Evolutionary conservation across 805 yeast species (phyloP), one percentile per base, ranked within the genome.

Genomic region (Schwanniomyces polymorphus): DNA sequence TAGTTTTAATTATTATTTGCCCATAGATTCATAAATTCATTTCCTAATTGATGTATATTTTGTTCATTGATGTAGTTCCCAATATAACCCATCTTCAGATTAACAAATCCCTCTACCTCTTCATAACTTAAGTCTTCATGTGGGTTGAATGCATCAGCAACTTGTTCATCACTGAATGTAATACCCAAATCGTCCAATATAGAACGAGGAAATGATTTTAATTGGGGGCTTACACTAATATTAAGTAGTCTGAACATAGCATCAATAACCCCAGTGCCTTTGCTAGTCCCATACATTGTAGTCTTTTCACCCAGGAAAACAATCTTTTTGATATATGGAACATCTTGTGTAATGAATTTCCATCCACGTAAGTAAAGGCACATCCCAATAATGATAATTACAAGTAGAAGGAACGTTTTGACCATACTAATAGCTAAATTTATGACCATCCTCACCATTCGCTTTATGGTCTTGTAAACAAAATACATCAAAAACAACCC

Each of bases 361-460:
- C 51, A 51, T 1, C 69, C 68, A 33, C 69, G 49, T 11, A 59
- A 38, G 41, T 61, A 63, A 0, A 63, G 41, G 16, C 54, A 34
- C 17, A 55, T 46, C 5, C 50, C 50, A 7, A 56, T 12, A 26
- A 46, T 14, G 9, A 61, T 27, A 27, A 59, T 29, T 1, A 52
- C 31, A 33, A 62, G 21, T 4, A 53, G 41, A 5, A 59, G 38
- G n/a, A 54, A 38, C 2, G 57, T 39, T 46, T 61, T 65, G 18
- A 61, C n/a, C 16, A 52, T 42, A 7, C 53, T 38, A n/a, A 61
- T 41, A 7, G 63, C 38, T 33, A 62, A 39, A 3, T 45, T 35
- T n/a, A 59, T 18, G 67, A 68, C 62, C 47, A 63, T 46, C 42
- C 43, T 47, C 7, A 63, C 21, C 11, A 61, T 43, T 9, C 52